Evolutionary conservation across 495 filamentous ascomycete genomes (phyloP).

Genomic region (Penicillium turbatum): DNA sequence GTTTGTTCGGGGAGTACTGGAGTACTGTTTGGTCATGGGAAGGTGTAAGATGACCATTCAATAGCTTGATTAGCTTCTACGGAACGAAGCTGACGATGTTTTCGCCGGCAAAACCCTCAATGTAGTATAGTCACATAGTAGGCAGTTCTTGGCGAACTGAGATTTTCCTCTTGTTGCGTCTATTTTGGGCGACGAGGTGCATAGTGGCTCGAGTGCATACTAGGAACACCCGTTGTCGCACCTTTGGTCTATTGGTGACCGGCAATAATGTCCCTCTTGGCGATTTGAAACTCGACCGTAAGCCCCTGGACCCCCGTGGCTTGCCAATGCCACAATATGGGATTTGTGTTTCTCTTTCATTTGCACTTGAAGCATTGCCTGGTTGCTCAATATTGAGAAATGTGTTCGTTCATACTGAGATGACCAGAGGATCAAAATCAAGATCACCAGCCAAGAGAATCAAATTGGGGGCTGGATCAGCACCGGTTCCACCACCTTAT

Average conservation of each 20-base stretch:
- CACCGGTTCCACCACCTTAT: slow-evolving; percentile 25
- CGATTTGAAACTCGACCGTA: not conserved
- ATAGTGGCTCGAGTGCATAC: not conserved
- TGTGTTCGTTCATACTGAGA: not conserved
- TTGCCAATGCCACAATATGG: not conserved
- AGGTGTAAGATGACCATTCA: slow-evolving; percentile 3
- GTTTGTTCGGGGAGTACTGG: slow-evolving; percentile 8
- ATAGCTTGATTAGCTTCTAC: not conserved
- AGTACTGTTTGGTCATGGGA: slow-evolving; percentile 11
- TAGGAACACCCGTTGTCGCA: not conserved
- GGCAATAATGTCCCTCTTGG: slow-evolving; percentile 1
- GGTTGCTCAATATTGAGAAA: not conserved
- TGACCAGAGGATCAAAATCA: not conserved
- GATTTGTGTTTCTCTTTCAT: not conserved
- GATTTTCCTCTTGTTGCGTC: not conserved
- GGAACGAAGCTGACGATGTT: not conserved
- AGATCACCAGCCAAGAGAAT: slow-evolving; percentile 3
- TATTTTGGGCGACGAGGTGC: not conserved
- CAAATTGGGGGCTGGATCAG: slow-evolving; percentile 12
- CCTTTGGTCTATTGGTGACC: not conserved
- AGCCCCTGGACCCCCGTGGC: not conserved
- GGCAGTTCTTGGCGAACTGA: not conserved
- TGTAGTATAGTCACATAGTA: not conserved
- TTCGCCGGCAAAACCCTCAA: not conserved
- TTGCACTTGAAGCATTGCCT: not conserved